phyloP scores from a whole-genome alignment of 2,329 filamentous ascomycete genomes.

The Hymenoscyphus salicellus region DNA sequence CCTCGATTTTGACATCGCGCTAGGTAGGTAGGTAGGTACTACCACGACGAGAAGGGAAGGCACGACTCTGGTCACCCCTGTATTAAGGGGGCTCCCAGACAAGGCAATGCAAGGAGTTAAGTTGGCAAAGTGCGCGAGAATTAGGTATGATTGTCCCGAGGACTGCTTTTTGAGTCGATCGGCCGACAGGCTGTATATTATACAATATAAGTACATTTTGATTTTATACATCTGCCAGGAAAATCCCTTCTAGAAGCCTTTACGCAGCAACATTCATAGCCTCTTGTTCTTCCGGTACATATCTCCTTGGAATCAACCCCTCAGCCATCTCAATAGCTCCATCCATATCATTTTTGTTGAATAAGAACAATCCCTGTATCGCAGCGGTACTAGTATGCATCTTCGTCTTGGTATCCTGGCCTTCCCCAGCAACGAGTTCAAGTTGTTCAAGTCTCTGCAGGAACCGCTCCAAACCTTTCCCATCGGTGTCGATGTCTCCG shows the following conservation, averaged over 20 bases:
- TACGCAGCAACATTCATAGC: conserved; percentile 20
- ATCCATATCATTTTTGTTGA: conserved; percentile 87
- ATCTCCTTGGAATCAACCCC: conserved; percentile 56
- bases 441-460: conserved; percentile 66
- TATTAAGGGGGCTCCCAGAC: too few species aligned
- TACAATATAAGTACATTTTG: neutral
- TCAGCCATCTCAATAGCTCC: conserved; percentile 81
- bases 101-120: too few species aligned
- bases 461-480: conserved; percentile 64
- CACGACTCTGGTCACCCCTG: too few species aligned
- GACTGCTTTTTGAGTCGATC: too few species aligned
- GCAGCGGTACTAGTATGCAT: conserved; percentile 77
- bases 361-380: conserved; percentile 89
- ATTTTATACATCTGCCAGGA: neutral
- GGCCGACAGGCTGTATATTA: too few species aligned
- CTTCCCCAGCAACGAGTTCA: conserved; percentile 60
- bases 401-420: conserved; percentile 18
- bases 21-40: too few species aligned
- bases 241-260: neutral
- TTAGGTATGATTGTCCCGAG: too few species aligned
- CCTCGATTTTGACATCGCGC: too few species aligned
- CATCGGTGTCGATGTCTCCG: conserved; percentile 69
- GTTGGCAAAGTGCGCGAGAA: too few species aligned
- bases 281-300: conserved; percentile 42
- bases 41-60: too few species aligned